Base-by-base conservation (phyloP, 108 stramenopile genomes). In the Epipyxis sp. region DNA sequence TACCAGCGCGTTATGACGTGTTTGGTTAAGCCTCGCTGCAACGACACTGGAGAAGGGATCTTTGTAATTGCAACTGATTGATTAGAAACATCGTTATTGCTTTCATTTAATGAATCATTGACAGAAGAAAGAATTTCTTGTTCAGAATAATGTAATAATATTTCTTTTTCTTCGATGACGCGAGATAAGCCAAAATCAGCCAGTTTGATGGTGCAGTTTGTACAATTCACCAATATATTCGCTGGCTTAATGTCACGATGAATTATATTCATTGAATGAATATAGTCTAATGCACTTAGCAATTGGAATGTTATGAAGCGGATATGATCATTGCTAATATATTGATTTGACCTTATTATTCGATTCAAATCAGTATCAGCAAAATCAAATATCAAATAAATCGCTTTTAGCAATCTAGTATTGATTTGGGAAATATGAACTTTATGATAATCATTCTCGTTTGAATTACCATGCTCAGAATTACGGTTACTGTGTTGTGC, bases 361-460 rank as follows among this genome's bases (percentile, higher is more conserved):
- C 97, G 97, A 88, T 94, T 93, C 69, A 99, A 82, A 82, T 99
- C 98, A 10, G 98, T 97, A 82, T 99, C 98, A 1, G 97, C 94
- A 76, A 92, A 93, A 86, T 92, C 87, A 42, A 89, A 82, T 44
- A 89, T 77, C 27, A 87, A 59, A 82, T 84, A 85, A 44, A 87
- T n/a, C n/a, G n/a, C n/a, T n/a, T n/a, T n/a, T n/a, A n/a, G n/a
- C n/a, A n/a, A n/a, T n/a, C n/a, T n/a, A n/a, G n/a, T n/a, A n/a
- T n/a, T n/a, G n/a, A n/a, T n/a, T n/a, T n/a, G n/a, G n/a, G n/a
- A n/a, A n/a, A n/a, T n/a, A n/a, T n/a, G n/a, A n/a, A n/a, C n/a
- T n/a, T n/a, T n/a, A n/a, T n/a, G n/a, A n/a, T n/a, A n/a, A n/a
- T n/a, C n/a, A n/a, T n/a, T n/a, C n/a, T n/a, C n/a, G n/a, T n/a